Evolutionary conservation across 208 protist species (phyloP), one percentile per base, ranked within the genome.

Genomic region (Crithidia bombi): DNA sequence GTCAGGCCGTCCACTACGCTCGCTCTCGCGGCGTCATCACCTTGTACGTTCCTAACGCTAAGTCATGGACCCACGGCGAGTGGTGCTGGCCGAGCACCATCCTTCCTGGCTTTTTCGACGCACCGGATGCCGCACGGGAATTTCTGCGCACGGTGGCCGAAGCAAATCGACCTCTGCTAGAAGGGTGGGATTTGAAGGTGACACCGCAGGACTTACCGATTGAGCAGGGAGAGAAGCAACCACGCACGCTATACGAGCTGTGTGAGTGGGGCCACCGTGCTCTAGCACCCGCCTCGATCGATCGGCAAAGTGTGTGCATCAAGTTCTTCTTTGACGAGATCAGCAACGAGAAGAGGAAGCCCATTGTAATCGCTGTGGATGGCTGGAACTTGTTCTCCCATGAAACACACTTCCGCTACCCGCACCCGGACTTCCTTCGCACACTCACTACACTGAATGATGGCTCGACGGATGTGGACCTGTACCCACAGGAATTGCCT

Each of bases 281-380:
- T 15, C 81, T 87, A 0, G 90, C 92, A 14, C 92, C 92, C 15
- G 83, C 89, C 23, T 93, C 89, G 28, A 92, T 97, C 55, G 93
- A 97, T 70, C 81, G 90, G 1, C 89, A 95, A 65, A 95, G 90
- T 57, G 91, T 97, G 14, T 87, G 81, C 67, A 55, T 97, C 50
- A 97, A 97, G 76, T 96, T 90, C 65, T 72, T 97, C n/a, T 71
- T 96, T 46, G 93, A 97, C 69, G 93, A 97, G 68, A 59, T 97
- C 21, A 90, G 79, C 49, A 87, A 76, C 0, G 90, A 95, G 56
- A 96, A 94, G 52, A 82, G 67, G 23, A 80, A 86, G 69, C 90
- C 93, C 7, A 89, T 97, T 62, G 67, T 97, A 11, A 87, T 96
- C 66, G 90, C 85, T 38, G 90, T 97, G 19, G 93, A 97, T 62